A percentile compares a stretch with the other conserved stretches of the same genome.
Evolutionary conservation across 805 yeast genomes (phyloP).

Genomic region (Wickerhamomyces hampshirensis): DNA sequence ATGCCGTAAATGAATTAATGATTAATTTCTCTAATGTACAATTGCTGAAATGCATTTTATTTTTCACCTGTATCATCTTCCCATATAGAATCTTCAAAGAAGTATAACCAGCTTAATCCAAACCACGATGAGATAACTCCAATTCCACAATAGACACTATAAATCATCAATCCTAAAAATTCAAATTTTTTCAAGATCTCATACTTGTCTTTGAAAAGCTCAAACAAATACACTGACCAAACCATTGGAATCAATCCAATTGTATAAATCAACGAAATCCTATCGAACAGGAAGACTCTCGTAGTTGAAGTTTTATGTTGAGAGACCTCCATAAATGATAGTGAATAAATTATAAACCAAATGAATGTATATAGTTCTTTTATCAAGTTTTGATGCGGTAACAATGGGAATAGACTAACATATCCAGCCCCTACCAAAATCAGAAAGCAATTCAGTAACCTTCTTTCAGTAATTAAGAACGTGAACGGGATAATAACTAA

Average conservation of each 20-base stretch:
- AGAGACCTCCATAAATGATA: constrained; percentile 67
- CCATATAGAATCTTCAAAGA: constrained; percentile 76
- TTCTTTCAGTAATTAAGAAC: constrained; percentile 64
- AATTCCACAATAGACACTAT: constrained; percentile 79
- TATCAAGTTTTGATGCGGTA: constrained; percentile 74
- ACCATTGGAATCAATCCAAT: constrained; percentile 66
- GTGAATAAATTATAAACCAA: constrained; percentile 78
- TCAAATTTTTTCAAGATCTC: constrained; percentile 54
- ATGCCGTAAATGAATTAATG: too few species aligned
- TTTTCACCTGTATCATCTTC: constrained; percentile 14
- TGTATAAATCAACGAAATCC: constrained; percentile 63
- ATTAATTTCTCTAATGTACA: constrained; percentile 1
- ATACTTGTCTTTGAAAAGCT: constrained; percentile 51
- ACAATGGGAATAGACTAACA: constrained; percentile 81
- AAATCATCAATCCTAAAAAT: constrained; percentile 73
- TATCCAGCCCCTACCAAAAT: constrained; percentile 76
- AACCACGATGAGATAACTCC: constrained; percentile 88
- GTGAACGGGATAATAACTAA: constrained; percentile 84
- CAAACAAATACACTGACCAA: constrained; percentile 39
- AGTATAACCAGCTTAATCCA: constrained; percentile 84
- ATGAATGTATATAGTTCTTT: constrained; percentile 73
- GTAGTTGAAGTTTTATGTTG: constrained; percentile 33
- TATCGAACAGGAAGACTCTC: constrained; percentile 62
- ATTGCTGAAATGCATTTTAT: too few species aligned
- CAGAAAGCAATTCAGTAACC: constrained; percentile 67